Evolutionary conservation across 805 yeast species (phyloP).

Genomic region (Sungouiella blattae): DNA sequence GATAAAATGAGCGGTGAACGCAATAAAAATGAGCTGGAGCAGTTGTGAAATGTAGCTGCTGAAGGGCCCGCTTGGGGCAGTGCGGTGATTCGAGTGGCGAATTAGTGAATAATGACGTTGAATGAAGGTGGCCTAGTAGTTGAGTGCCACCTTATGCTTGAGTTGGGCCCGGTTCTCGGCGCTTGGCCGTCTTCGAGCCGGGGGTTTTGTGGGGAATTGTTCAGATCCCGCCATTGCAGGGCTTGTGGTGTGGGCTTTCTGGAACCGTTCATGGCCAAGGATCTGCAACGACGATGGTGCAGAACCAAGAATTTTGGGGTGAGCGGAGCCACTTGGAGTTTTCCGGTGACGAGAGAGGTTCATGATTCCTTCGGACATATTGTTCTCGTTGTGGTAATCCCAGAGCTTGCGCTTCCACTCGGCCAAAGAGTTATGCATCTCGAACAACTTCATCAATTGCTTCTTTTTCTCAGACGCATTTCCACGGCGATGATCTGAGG

Average conservation of each 20-base stretch:
- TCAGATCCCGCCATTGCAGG: not conserved
- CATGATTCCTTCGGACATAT: slow-evolving; percentile 32
- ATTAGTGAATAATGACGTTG: not conserved
- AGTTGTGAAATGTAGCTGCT: no score
- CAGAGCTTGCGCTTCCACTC: slow-evolving; percentile 56
- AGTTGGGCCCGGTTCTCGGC: no score
- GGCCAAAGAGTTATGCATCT: slow-evolving; percentile 48
- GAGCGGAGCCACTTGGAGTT: slow-evolving; percentile 1
- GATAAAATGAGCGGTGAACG: no score
- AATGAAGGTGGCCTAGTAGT: not conserved
- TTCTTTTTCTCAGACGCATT: slow-evolving; percentile 11
- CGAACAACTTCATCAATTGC: slow-evolving; percentile 38
- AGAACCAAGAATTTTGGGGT: slow-evolving; percentile 1
- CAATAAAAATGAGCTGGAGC: no score
- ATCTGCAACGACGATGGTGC: slow-evolving; percentile 4
- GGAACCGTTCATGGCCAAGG: slow-evolving; percentile 2
- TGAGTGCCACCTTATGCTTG: not conserved
- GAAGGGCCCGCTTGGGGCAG: no score
- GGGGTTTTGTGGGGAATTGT: no score
- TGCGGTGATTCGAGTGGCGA: not conserved
- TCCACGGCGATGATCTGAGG: slow-evolving; percentile 8
- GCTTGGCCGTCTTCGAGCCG: not conserved
- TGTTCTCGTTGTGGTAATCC: slow-evolving; percentile 38
- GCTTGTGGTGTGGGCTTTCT: slow-evolving; percentile 2
- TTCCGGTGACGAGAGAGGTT: slow-evolving; percentile 37